Evolutionary conservation across 805 yeast species (phyloP), one percentile per base, ranked within the genome.

Genomic region (Torulaspora gathmanii): DNA sequence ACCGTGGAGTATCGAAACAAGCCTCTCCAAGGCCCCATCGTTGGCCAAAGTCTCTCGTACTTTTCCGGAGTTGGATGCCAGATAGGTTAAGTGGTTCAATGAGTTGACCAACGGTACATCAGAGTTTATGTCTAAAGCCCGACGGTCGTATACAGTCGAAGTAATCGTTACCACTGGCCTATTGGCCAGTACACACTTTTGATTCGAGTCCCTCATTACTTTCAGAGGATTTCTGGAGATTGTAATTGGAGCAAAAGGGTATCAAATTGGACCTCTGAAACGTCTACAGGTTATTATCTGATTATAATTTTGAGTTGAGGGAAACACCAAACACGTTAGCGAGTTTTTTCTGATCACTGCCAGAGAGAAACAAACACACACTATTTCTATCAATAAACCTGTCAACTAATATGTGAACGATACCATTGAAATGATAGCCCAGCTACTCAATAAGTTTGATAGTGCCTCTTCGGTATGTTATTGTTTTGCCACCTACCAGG

Each of bases 91-190:
- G 69, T 89, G 95, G 65, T 90, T 91, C 56, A 91, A 71, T 6
- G 96, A 87, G 72, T 88, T 89, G 49, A 93, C 93, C 46, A 91
- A 72, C 1, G 99, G 97, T 54, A 85, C 80, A 60, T 87, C 90
- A 23, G 88, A 79, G 1, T 96, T 84, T 51, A 90, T 86, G 63
- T 93, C 98, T 42, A 91, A 72, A 0, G 98, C 97, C 40, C 98
- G 70, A 47, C 98, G 70, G 67, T 91, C 98, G 63, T 91, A 91
- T 25, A 91, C 77, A 16, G 91, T 81, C 22, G 95, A 79, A 6
- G 96, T 83, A 49, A 91, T 88, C 22, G 90, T 81, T 23, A 90
- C 87, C n/a, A 96, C 89, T 3, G 99, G 97, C 62, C 83, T 77
- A 70, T 91, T 93, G 44, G 81, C 77, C 40, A 82, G 67, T 40